Conservation (phyloP, 2,329 filamentous ascomycete genomes). For the Hypoxylon sp. region DNA sequence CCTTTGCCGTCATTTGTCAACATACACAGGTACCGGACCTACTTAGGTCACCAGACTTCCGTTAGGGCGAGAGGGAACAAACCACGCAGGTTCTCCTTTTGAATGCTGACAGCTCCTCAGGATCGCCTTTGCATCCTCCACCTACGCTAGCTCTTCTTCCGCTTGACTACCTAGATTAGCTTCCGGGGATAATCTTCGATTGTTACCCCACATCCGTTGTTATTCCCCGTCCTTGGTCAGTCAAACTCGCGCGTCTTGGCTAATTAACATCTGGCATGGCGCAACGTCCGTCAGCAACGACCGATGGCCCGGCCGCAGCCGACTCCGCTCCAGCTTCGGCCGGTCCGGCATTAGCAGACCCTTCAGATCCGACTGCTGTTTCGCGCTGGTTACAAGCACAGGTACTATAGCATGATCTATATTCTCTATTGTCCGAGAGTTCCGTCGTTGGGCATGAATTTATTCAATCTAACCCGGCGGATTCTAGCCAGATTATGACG, state of each 20-base stretch:
- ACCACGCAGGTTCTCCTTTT: constrained; percentile 5
- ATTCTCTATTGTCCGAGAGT: neutral
- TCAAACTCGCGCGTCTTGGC: constrained; percentile 13
- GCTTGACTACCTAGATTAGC: constrained; percentile 11
- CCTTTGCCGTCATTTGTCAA: constrained; percentile 14
- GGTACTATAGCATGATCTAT: constrained; percentile 22
- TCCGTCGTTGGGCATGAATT: neutral
- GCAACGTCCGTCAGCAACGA: constrained; percentile 15
- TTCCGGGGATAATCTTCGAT: constrained; percentile 13
- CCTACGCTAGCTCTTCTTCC: constrained; percentile 7
- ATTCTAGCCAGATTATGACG: constrained; percentile 23
- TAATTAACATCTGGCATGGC: constrained; percentile 16
- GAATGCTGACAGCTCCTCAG: constrained; percentile 9
- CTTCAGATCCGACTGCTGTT: constrained; percentile 8
- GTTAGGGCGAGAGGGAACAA: constrained; percentile 12
- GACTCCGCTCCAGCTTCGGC: constrained; percentile 12
- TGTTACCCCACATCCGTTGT: constrained; percentile 23
- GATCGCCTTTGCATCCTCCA: constrained; percentile 24
- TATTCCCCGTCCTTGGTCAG: constrained; percentile 18
- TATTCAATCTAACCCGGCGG: constrained; percentile 5
- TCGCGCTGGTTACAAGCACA: constrained; percentile 25
- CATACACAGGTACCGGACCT: constrained; percentile 7
- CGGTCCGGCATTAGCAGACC: constrained; percentile 12
- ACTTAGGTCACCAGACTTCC: constrained; percentile 26
- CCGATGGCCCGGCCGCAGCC: constrained; percentile 16